Percentiles rank a stretch among this genome's conserved stretches.
These are phyloP conservation scores for Lachnellula occidentalis DNA, from an alignment of 2,329 filamentous ascomycete species.

Conservation along the genomic window DNA sequence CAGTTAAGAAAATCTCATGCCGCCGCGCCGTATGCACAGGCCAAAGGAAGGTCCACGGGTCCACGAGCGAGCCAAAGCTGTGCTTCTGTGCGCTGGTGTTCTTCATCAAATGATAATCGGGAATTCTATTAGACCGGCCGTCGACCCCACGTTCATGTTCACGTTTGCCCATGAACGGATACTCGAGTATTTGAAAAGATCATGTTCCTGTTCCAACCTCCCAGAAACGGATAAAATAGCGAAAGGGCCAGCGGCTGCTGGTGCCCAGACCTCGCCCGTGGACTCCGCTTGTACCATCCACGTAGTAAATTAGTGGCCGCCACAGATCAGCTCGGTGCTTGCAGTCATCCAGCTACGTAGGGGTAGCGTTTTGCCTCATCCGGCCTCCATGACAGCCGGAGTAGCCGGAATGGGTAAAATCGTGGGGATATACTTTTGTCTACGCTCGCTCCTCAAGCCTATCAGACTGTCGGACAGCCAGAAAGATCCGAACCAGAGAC, in stretches of 20 bases:
- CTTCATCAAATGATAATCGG: not conserved
- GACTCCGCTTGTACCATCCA: not conserved
- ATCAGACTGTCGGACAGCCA: not conserved
- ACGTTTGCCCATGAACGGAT: too few species aligned
- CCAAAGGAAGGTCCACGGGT: not conserved
- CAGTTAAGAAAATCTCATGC: conserved; percentile 11
- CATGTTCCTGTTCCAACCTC: not conserved
- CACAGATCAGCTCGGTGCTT: not conserved
- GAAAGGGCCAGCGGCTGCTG: not conserved
- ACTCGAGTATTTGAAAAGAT: not conserved
- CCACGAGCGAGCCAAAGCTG: not conserved
- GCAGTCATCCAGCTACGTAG: too few species aligned
- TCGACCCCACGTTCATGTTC: not conserved
- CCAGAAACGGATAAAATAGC: too few species aligned
- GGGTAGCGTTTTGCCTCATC: not conserved
- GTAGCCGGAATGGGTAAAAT: not conserved
- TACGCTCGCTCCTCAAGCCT: not conserved
- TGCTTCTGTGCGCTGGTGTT: not conserved
- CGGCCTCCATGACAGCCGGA: not conserved
- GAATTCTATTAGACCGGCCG: not conserved
- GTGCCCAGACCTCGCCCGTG: not conserved
- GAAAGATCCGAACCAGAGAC: not conserved
- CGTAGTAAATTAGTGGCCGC: not conserved
- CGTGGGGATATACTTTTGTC: not conserved
- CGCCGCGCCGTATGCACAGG: conserved; percentile 7